phyloP scores from a whole-genome alignment of 192 early-diverging fungal species.

The Linnemannia elongata region DNA sequence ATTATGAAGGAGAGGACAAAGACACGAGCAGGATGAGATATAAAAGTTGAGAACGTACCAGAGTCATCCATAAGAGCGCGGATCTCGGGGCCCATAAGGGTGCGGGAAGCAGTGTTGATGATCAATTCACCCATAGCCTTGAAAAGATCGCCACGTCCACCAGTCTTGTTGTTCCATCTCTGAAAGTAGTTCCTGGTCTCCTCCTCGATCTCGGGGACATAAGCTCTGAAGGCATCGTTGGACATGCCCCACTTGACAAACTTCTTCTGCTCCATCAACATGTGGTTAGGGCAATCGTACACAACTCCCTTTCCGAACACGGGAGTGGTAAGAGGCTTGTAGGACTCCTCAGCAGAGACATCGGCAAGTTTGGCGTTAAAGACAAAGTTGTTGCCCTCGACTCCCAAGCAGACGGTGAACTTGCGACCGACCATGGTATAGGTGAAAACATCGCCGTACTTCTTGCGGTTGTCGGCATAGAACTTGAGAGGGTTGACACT shows the following conservation, averaged over 20 bases:
- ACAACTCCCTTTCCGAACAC: slow-evolving; percentile 97
- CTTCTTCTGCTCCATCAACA: slow-evolving; percentile 99
- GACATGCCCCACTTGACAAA: slow-evolving; percentile 96
- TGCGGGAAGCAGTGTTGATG: slow-evolving; percentile 94
- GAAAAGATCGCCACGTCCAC: slow-evolving; percentile 78
- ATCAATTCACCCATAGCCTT: slow-evolving; percentile 89
- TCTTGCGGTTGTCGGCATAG: slow-evolving; percentile 83
- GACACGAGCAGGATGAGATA: neutral
- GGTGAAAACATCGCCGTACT: slow-evolving; percentile 92
- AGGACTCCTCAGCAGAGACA: slow-evolving; percentile 93
- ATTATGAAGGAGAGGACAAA: neutral
- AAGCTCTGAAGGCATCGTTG: slow-evolving; percentile 86
- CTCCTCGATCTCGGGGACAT: slow-evolving; percentile 88
- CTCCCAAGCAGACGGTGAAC: slow-evolving; percentile 90
- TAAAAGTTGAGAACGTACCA: slow-evolving; percentile 29
- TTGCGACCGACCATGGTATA: slow-evolving; percentile 93
- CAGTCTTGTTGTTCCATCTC: slow-evolving; percentile 69
- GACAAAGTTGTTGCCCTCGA: slow-evolving; percentile 96
- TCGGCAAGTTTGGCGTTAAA: slow-evolving; percentile 92
- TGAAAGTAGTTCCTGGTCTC: slow-evolving; percentile 87
- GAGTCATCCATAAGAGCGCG: slow-evolving; percentile 82
- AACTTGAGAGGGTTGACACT: slow-evolving; percentile 93
- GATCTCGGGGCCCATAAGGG: slow-evolving; percentile 96
- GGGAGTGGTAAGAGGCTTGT: slow-evolving; percentile 91
- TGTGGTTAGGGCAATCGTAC: slow-evolving; percentile 92